These are phyloP conservation scores for Stemphylium vesicarium DNA, from an alignment of 2,329 filamentous ascomycete genomes.

Conservation along the genomic window DNA sequence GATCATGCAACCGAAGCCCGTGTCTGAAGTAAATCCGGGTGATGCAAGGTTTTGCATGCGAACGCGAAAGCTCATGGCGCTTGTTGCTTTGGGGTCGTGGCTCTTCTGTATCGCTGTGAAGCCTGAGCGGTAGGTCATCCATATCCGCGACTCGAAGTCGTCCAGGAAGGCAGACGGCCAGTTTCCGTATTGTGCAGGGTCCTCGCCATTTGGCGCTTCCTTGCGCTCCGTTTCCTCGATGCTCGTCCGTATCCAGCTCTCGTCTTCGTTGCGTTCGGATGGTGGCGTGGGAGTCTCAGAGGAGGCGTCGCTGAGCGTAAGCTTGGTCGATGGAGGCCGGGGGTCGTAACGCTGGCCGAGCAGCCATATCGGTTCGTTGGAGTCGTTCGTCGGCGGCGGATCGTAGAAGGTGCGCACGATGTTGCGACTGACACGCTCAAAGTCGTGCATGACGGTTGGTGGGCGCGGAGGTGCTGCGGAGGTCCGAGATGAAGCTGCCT, in stretches of 20 bases:
- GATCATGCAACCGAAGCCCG: constrained; percentile 99
- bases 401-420: constrained; percentile 94
- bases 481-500: constrained; percentile 19
- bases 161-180: constrained; percentile 89
- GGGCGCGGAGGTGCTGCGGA: constrained; percentile 23
- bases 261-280: constrained; percentile 41
- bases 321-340: constrained; percentile 32
- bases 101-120: constrained; percentile 85
- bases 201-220: constrained; percentile 52
- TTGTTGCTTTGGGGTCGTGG: constrained; percentile 71
- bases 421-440: constrained; percentile 75
- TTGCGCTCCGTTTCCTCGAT: constrained; percentile 71
- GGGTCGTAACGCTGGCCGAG: constrained; percentile 67
- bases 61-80: constrained; percentile 81
- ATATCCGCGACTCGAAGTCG: constrained; percentile 91
- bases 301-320: constrained; percentile 24
- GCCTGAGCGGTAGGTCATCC: constrained; percentile 94
- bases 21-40: constrained; percentile 86
- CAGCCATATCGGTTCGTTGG: constrained; percentile 80
- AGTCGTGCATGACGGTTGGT: constrained; percentile 64
- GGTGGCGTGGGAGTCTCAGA: constrained; percentile 30
- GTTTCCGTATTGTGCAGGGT: constrained; percentile 55
- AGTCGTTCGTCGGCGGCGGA: constrained; percentile 82
- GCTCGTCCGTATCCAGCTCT: constrained; percentile 71
- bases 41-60: constrained; percentile 84